Conservation (phyloP, 495 filamentous ascomycete genomes). For the Xylaria nigripes region DNA sequence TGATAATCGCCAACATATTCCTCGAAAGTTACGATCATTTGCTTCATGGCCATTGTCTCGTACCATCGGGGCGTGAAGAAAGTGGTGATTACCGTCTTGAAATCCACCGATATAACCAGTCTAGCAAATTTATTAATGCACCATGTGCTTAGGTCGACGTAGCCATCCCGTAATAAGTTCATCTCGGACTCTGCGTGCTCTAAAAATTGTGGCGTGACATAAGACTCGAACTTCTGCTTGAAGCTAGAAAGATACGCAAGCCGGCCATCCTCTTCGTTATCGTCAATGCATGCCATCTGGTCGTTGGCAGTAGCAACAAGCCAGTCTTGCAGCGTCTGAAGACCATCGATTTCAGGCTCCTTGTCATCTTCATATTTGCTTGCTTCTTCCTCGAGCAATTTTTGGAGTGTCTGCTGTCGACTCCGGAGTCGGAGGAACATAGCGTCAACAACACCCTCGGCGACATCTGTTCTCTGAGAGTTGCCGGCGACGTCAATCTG, state of each 20-base stretch:
- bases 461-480: constrained; percentile 75
- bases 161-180: constrained; percentile 71
- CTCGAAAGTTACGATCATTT: constrained; percentile 85
- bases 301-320: constrained; percentile 96
- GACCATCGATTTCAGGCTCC: constrained; percentile 61
- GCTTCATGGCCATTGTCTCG: constrained; percentile 67
- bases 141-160: constrained; percentile 86
- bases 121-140: constrained; percentile 77
- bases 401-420: constrained; percentile 77
- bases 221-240: constrained; percentile 62
- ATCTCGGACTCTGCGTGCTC: constrained; percentile 62
- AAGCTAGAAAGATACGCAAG: constrained; percentile 74
- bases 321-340: constrained; percentile 82
- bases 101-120: constrained; percentile 81
- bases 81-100: constrained; percentile 67
- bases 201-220: constrained; percentile 76
- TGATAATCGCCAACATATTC: constrained; percentile 87
- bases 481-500: constrained; percentile 74
- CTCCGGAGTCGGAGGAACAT: constrained; percentile 80
- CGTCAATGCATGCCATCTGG: constrained; percentile 95
- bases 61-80: constrained; percentile 94
- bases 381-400: constrained; percentile 80
- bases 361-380: constrained; percentile 54
- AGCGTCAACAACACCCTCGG: constrained; percentile 86
- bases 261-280: constrained; percentile 62